Percentiles rank a stretch among this genome's conserved stretches.
Evolutionary conservation across 2,329 filamentous ascomycete genomes (phyloP).

Genomic region (Tympanopsis confertula): DNA sequence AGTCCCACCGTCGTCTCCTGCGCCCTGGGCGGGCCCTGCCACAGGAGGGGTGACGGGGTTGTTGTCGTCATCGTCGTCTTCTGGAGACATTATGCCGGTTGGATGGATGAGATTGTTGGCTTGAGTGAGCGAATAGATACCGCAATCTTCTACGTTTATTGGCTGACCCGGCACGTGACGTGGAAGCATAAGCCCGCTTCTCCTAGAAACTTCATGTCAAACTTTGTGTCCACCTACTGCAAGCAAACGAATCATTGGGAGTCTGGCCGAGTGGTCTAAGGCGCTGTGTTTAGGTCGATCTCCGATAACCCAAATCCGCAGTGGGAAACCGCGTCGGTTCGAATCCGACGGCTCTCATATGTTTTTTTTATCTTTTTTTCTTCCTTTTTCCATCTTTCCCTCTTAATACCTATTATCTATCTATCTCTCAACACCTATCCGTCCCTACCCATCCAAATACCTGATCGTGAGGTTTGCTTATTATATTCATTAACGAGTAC

Average conservation of each 20-base stretch:
- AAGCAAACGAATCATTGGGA: too few relatives aligned
- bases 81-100: conserved; percentile 2
- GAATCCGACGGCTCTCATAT: conserved; percentile 10
- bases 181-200: too few relatives aligned
- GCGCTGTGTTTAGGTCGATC: conserved; percentile 9
- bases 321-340: conserved; percentile 10
- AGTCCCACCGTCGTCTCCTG: conserved; percentile 37
- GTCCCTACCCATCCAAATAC: too few relatives aligned
- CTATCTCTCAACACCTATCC: too few relatives aligned
- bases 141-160: neutral
- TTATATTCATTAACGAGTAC: too few relatives aligned
- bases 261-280: conserved; percentile 8
- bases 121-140: neutral
- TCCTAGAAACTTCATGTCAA: too few relatives aligned
- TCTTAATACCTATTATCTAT: too few relatives aligned
- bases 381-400: too few relatives aligned
- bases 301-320: conserved; percentile 5
- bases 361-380: conserved; percentile 12
- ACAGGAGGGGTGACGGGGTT: conserved; percentile 5
- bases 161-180: too few relatives aligned
- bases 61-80: conserved; percentile 2
- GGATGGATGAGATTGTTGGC: conserved; percentile 11
- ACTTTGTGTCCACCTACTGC: too few relatives aligned
- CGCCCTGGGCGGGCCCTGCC: conserved; percentile 16
- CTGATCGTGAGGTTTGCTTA: too few relatives aligned